phyloP scores from a whole-genome alignment of 768 basidiomycete genomes.

The Podaxis sp. region DNA sequence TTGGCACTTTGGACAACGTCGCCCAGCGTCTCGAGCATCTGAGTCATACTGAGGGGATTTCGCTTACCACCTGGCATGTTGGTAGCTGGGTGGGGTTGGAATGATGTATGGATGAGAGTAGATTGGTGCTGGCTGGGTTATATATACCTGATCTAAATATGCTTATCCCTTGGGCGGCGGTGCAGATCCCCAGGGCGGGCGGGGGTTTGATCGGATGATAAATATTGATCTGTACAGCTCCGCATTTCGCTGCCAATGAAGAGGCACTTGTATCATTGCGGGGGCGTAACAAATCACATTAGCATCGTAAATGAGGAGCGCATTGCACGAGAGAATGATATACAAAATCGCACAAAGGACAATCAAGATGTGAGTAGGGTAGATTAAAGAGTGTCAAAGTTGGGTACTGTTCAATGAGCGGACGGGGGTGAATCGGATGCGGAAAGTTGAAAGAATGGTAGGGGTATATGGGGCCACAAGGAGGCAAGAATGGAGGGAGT shows the following conservation, averaged over 20 bases:
- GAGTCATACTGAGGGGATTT: constrained; percentile 13
- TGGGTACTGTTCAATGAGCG: neutral
- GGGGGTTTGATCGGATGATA: too few species aligned
- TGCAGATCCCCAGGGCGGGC: too few species aligned
- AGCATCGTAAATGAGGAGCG: neutral
- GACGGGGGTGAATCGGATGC: neutral
- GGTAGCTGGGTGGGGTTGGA: neutral
- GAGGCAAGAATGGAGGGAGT: neutral
- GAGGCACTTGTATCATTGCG: too few species aligned
- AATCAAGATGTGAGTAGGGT: too few species aligned
- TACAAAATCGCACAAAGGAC: neutral
- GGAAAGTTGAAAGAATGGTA: neutral
- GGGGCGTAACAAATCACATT: too few species aligned
- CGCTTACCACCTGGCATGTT: constrained; percentile 12
- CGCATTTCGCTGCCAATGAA: too few species aligned
- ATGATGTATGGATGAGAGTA: neutral
- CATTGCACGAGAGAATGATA: neutral
- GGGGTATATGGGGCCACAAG: neutral
- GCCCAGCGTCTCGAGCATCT: constrained; percentile 16
- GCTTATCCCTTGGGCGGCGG: too few species aligned
- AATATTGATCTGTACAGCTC: too few species aligned
- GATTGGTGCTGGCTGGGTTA: neutral
- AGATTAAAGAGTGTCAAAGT: constrained; percentile 4
- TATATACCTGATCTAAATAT: neutral
- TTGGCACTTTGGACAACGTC: constrained; percentile 29